Base-by-base conservation (phyloP, 2,329 filamentous ascomycete genomes). In the Dothidotthia symphoricarpi region DNA sequence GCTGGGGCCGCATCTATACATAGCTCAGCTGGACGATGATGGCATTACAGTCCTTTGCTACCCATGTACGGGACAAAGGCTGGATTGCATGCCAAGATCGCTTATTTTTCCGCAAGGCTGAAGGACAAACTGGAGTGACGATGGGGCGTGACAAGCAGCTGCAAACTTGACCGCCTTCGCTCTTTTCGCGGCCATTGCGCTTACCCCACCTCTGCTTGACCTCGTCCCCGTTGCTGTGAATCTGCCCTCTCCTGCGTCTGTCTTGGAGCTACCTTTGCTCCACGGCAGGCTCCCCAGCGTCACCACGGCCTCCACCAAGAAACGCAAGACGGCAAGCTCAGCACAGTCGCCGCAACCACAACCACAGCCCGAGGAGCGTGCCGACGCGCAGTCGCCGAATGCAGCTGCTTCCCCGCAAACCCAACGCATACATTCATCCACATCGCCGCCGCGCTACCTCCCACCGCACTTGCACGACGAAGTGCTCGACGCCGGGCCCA, bases 401-500 rank as follows among this genome's bases (percentile, higher is more conserved):
- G 64, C 61, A 43, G 55, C 51, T 42, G 49, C 49, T 31, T 67
- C 65, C 51, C 63, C 66, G 45, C 63, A 61, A 36, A 61, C 56
- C 31, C 47, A 42, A 28, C 43, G 52, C 34, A n/a, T n/a, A n/a
- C n/a, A n/a, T n/a, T 37, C 58, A 39, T 63, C 64, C 33, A 53
- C 60, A 43, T 66, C 56, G 14, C 66, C 68, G 37, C 67, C 70
- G 28, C 70, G 74, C 42, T 77, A 74, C 59, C 69, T 80, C 38
- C 77, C 77, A 44, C 72, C 76, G 36, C 77, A 80, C 61, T 65
- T 80, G 39, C 75, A 77, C 58, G 70, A 73, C 61, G 75, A 77
- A 59, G 69, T 75, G 36, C 53, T 61, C 22, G 65, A 69, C 57
- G 55, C 60, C 38, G 66, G 67, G 19, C 62, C 64, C 16, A 72